These are phyloP conservation scores for Botrytis aclada DNA, from an alignment of 2,329 filamentous ascomycete genomes.

Conservation along the genomic window DNA sequence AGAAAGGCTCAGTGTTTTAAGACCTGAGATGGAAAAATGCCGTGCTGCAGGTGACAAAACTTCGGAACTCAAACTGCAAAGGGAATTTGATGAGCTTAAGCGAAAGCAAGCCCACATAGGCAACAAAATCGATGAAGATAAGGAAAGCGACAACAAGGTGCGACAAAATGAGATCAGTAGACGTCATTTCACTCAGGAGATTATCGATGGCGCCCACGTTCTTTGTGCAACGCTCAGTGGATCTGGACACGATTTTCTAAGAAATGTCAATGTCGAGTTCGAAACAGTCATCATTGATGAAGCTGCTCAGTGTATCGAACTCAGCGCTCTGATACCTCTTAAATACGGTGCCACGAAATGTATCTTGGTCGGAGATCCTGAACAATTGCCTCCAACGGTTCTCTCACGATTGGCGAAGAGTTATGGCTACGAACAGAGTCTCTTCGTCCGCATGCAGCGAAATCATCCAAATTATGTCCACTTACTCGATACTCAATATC, in stretches of 20 bases:
- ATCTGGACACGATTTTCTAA: constrained; percentile 86
- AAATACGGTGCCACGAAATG: constrained; percentile 98
- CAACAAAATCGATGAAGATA: constrained; percentile 79
- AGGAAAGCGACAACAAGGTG: constrained; percentile 78
- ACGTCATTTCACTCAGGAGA: constrained; percentile 81
- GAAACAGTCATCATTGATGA: constrained; percentile 98
- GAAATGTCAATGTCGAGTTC: constrained; percentile 89
- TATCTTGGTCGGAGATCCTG: constrained; percentile 94
- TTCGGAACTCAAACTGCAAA: constrained; percentile 57
- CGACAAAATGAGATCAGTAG: constrained; percentile 84
- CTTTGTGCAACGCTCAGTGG: constrained; percentile 94
- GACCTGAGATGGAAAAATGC: constrained; percentile 67
- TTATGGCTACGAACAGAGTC: constrained; percentile 94
- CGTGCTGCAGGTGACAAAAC: constrained; percentile 52
- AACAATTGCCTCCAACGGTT: constrained; percentile 93
- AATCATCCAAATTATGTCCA: constrained; percentile 87
- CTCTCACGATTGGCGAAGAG: constrained; percentile 88
- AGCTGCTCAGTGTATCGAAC: constrained; percentile 95
- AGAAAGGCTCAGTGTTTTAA: constrained; percentile 66
- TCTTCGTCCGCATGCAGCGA: constrained; percentile 97
- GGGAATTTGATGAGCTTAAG: constrained; percentile 75
- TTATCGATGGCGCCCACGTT: constrained; percentile 86
- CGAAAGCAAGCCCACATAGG: constrained; percentile 74
- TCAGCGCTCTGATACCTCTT: constrained; percentile 91
- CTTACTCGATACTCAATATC: constrained; percentile 95